Base-by-base conservation (phyloP, 352 stramenopile genomes). In the Pythium diclinum region DNA sequence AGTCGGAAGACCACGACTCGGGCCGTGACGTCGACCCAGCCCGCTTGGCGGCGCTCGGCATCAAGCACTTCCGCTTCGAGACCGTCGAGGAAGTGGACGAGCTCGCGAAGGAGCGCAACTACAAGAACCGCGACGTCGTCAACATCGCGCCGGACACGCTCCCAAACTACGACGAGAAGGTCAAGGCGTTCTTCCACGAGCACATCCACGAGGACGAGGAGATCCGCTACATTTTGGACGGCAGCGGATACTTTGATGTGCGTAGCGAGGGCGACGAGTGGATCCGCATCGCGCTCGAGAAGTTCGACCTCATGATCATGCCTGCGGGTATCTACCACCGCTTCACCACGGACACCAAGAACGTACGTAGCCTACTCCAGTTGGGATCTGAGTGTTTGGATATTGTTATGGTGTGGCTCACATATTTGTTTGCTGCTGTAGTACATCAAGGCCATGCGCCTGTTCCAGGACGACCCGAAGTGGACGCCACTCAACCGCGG, bases 151-250 rank as follows among this genome's bases (percentile, higher is more conserved):
- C 64, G 6, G 51, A 36, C 25, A 54, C 56, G 57, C 53, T 70
- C 38, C 64, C 64, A 30, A 70, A 70, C 51, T 70, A 70, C 25
- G 64, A 70, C 23, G 64, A 70, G 36, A 70, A 70, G 34, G 56
- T 70, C 30, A 70, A 70, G 64, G 64, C 64, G 40, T 70, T 70
- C 23, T 70, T 70, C 57, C 56, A 56, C 57, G 64, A 70, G 33
- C 64, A 70, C 53, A 70, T 70, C 64, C 64, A 70, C 58, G 64
- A 70, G 38, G 64, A 70, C 34, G 64, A 70, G 33, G 64, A 70
- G 58, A 70, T 70, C 57, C 64, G 64, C 17, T 70, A 70, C 57
- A 70, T 70, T 38, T 42, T 70, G 14, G 64, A 70, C n/a, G 64
- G 64, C 49, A 65, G 56, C 44, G 64, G 64, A n/a, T 70, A 55